These are phyloP conservation scores for Guillardia theta DNA, from an alignment of 78 protist species.

Conservation along the genomic window DNA sequence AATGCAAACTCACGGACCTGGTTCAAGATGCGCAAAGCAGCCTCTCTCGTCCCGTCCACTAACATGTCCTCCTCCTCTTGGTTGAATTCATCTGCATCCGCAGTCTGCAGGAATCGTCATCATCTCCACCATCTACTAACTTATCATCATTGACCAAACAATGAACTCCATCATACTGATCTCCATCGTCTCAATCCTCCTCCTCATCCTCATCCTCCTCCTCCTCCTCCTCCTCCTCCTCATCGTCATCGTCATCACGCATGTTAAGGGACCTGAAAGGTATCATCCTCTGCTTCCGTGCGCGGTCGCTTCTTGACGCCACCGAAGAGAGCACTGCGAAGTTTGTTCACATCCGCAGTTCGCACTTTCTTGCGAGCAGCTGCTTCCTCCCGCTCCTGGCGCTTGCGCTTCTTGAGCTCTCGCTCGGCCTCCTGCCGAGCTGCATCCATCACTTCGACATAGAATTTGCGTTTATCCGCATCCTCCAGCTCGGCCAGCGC, in stretches of 20 bases:
- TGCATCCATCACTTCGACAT: background rate
- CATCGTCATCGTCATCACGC: background rate
- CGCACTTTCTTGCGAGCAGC: background rate
- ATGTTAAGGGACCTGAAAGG: background rate
- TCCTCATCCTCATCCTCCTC: background rate
- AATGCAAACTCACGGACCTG: background rate
- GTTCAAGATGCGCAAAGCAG: background rate
- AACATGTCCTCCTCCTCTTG: background rate
- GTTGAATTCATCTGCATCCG: background rate
- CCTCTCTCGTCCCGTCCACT: background rate
- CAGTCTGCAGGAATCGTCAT: too few species aligned
- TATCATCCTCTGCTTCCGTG: background rate
- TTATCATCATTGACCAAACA: background rate
- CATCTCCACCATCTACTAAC: too few species aligned
- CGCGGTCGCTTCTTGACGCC: background rate
- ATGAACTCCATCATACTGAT: background rate
- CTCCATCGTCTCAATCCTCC: background rate
- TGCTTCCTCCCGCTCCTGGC: background rate
- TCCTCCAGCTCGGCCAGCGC: slow-evolving; percentile 24
- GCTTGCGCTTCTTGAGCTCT: background rate
- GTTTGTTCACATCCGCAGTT: background rate
- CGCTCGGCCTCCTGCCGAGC: slow-evolving; percentile 27
- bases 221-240: background rate
- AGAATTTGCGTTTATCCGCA: background rate
- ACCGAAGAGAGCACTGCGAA: background rate